Percentiles rank a stretch among this genome's conserved stretches.
phyloP scores from a whole-genome alignment of 306 rosid species.

The Malus fusca region DNA sequence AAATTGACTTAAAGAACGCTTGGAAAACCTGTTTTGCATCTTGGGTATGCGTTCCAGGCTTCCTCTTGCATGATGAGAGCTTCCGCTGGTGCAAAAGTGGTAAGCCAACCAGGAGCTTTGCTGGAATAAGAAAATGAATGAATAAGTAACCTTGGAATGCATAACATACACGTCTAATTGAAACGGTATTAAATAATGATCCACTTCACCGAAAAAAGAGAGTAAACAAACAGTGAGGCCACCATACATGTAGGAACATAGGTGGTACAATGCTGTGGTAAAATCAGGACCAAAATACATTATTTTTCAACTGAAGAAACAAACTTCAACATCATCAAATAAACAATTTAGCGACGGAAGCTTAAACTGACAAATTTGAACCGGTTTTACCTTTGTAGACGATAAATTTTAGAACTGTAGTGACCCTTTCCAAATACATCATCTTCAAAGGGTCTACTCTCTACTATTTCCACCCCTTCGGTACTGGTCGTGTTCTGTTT shows the following conservation, averaged over 20 bases:
- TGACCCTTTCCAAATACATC: constrained; percentile 36
- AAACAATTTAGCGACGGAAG: neutral
- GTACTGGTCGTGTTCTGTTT: constrained; percentile 31
- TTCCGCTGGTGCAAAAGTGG: constrained; percentile 39
- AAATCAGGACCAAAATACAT: neutral
- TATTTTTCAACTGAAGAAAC: neutral
- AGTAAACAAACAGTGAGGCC: neutral
- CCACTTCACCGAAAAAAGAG: neutral
- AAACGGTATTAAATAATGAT: neutral
- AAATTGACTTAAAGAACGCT: neutral
- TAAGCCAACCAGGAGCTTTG: constrained; percentile 43
- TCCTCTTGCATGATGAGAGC: constrained; percentile 45
- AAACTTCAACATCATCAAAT: neutral
- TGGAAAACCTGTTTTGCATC: constrained; percentile 42
- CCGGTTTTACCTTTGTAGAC: constrained; percentile 33
- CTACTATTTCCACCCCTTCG: constrained; percentile 39
- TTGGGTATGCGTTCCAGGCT: constrained; percentile 48
- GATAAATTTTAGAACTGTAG: constrained; percentile 34
- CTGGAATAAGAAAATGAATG: constrained; percentile 19
- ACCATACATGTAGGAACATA: neutral
- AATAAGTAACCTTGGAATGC: neutral
- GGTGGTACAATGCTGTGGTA: neutral
- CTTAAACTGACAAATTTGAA: neutral
- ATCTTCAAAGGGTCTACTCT: constrained; percentile 31
- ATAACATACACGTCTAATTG: neutral